Conservation (phyloP, 495 filamentous ascomycete genomes). For the Neurospora intermedia region DNA sequence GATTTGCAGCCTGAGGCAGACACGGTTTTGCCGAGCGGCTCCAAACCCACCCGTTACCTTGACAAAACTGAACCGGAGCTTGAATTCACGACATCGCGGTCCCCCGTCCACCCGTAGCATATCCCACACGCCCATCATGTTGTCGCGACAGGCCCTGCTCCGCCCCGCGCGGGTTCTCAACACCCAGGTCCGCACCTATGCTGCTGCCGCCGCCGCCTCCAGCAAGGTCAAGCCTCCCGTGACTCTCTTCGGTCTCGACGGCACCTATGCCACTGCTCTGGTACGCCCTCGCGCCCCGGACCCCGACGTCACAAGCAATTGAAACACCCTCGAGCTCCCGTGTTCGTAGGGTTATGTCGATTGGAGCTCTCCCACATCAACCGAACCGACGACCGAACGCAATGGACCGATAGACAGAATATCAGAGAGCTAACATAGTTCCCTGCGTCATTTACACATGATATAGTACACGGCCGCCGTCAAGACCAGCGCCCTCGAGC, state of each 20-base stretch:
- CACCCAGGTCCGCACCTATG: constrained; percentile 54
- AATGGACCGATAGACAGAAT: background rate
- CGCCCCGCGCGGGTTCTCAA: constrained; percentile 38
- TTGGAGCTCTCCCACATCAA: background rate
- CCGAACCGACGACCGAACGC: background rate
- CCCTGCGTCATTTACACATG: constrained; percentile 25
- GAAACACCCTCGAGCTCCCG: background rate
- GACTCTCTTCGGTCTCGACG: constrained; percentile 88
- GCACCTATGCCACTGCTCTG: constrained; percentile 95
- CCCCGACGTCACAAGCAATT: constrained; percentile 10
- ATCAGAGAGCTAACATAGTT: constrained; percentile 4
- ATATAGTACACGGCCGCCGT: constrained; percentile 84
- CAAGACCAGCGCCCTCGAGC: constrained; percentile 76
- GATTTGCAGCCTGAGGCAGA: constrained; percentile 21
- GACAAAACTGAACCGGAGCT: constrained; percentile 22
- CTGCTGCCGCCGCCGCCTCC: constrained; percentile 47
- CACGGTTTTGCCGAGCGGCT: constrained; percentile 20
- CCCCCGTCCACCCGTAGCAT: constrained; percentile 19
- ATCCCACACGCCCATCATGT: constrained; percentile 40
- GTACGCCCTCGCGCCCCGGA: constrained; percentile 44
- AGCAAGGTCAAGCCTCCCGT: constrained; percentile 73
- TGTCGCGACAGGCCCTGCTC: constrained; percentile 50
- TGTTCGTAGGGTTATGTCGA: background rate
- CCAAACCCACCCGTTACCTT: constrained; percentile 21
- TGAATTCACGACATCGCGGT: constrained; percentile 25